phyloP scores from a whole-genome alignment of 768 basidiomycete species.

The Phaeotremella skinneri region DNA sequence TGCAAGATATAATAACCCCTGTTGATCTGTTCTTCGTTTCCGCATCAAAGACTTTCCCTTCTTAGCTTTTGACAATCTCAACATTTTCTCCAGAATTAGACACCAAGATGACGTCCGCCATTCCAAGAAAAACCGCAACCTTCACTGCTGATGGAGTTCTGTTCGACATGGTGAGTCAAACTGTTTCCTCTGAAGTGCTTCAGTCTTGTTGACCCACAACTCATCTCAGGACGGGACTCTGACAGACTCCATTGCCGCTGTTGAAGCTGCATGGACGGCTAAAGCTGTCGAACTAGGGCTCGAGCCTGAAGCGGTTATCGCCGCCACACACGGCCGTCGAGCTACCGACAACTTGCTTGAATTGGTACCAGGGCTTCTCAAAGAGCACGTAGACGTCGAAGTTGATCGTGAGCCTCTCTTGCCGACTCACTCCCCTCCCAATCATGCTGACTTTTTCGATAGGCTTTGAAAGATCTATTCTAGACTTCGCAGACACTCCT shows the following conservation, averaged over 20 bases:
- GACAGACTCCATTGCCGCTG: constrained; percentile 70
- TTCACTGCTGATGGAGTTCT: constrained; percentile 43
- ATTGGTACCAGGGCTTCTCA: constrained; percentile 45
- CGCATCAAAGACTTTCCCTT: too few species aligned
- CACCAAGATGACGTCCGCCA: background rate
- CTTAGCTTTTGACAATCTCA: background rate
- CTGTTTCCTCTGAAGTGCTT: background rate
- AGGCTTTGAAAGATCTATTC: constrained; percentile 37
- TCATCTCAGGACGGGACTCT: constrained; percentile 56
- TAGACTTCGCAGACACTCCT: constrained; percentile 37
- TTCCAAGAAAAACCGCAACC: constrained; percentile 9
- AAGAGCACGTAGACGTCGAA: constrained; percentile 31
- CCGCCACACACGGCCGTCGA: constrained; percentile 74
- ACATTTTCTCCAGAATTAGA: too few species aligned
- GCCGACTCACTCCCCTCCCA: background rate
- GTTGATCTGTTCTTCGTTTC: too few species aligned
- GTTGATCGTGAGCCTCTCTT: constrained; percentile 31
- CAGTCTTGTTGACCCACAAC: background rate
- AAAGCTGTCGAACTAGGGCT: constrained; percentile 68
- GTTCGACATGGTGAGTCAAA: constrained; percentile 38
- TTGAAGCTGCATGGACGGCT: constrained; percentile 72
- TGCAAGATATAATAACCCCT: too few species aligned
- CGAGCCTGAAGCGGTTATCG: constrained; percentile 67
- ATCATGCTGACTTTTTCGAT: too few species aligned
- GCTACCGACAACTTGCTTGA: constrained; percentile 69